These are phyloP conservation scores for Quercus gilva DNA, from an alignment of 306 rosid species.

Conservation along the genomic window DNA sequence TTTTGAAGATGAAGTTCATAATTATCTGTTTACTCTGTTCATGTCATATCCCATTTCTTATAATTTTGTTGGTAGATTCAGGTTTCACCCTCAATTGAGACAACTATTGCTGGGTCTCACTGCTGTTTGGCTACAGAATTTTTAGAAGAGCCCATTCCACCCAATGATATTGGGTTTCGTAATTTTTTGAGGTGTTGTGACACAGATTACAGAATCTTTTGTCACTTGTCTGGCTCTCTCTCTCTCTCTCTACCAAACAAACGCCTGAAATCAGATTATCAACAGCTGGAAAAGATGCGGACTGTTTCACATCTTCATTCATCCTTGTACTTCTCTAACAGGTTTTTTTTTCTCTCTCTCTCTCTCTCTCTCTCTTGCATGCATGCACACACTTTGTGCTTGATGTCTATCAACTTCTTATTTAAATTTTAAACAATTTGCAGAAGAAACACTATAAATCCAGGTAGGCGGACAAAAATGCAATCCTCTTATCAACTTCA, in stretches of 20 bases:
- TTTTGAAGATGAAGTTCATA: no score
- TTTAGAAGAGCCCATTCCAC: neutral
- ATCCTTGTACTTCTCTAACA: constrained; percentile 36
- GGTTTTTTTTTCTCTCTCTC: constrained; percentile 24
- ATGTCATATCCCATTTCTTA: neutral
- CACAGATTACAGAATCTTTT: constrained; percentile 14
- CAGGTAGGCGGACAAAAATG: constrained; percentile 29
- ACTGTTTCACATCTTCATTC: constrained; percentile 32
- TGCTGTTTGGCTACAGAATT: neutral
- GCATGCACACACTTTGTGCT: neutral
- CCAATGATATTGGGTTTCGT: neutral
- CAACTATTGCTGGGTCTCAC: neutral
- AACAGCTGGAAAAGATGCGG: constrained; percentile 37
- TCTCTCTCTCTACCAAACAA: neutral
- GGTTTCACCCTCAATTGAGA: neutral
- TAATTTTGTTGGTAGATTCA: neutral
- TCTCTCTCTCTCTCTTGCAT: neutral
- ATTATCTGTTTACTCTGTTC: no score
- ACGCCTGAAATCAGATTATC: constrained; percentile 16
- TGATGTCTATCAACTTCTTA: constrained; percentile 15
- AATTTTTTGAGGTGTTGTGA: constrained; percentile 2
- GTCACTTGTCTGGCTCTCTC: neutral
- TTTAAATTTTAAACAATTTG: constrained; percentile 9
- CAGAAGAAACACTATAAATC: constrained; percentile 45
- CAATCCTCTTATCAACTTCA: constrained; percentile 29